A percentile compares a stretch with the other conserved stretches of the same genome.
These are phyloP conservation scores for Hippophae rhamnoides DNA, from an alignment of 306 rosid genomes.

Conservation along the genomic window DNA sequence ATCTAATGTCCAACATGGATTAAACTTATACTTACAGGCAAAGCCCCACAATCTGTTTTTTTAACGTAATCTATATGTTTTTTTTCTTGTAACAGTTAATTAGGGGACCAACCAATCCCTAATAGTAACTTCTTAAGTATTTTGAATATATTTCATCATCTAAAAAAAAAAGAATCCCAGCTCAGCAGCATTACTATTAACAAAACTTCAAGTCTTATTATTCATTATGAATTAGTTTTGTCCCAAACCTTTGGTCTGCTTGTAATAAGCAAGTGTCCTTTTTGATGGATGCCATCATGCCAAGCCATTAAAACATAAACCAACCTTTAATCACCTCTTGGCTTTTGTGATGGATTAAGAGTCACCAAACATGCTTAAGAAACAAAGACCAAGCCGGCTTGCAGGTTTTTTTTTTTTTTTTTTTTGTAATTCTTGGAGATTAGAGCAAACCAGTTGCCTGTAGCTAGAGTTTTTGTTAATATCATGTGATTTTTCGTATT, in stretches of 20 bases:
- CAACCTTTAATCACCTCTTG: not conserved
- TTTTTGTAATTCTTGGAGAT: too few species aligned
- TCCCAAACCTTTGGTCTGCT: constrained; percentile 37
- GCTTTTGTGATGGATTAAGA: too few species aligned
- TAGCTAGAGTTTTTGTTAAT: too few species aligned
- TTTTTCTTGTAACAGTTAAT: constrained; percentile 1
- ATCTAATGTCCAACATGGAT: constrained; percentile 34
- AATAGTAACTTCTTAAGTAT: constrained; percentile 3
- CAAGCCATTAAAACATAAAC: constrained; percentile 3
- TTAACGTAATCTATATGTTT: not conserved
- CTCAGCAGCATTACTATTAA: constrained; percentile 28
- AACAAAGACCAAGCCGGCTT: too few species aligned
- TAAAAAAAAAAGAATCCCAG: constrained; percentile 15
- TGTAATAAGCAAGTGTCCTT: constrained; percentile 9
- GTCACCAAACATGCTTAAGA: too few species aligned
- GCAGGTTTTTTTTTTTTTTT: too few species aligned
- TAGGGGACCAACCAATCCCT: constrained; percentile 11
- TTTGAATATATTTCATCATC: constrained; percentile 12
- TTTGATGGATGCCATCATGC: not conserved
- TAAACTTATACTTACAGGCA: constrained; percentile 24
- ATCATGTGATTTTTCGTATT: too few species aligned
- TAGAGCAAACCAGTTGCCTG: too few species aligned
- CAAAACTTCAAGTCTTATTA: constrained; percentile 17
- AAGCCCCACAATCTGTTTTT: constrained; percentile 15
- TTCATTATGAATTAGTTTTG: constrained; percentile 52